These are phyloP conservation scores for Arthroderma uncinatum DNA, from an alignment of 2,329 filamentous ascomycete genomes.

Conservation along the genomic window DNA sequence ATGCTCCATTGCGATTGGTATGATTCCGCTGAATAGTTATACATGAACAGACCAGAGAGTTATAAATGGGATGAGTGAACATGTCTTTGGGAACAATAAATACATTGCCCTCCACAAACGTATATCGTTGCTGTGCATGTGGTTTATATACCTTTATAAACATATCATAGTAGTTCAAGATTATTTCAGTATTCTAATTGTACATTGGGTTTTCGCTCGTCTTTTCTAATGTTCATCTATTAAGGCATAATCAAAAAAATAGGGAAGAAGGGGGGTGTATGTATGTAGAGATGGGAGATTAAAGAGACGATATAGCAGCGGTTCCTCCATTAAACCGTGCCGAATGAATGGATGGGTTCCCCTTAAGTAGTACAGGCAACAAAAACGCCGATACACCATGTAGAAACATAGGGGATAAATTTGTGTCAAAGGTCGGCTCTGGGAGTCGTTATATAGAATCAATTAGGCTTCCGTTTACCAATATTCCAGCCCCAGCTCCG, in stretches of 20 bases:
- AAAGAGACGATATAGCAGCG: too few relatives aligned
- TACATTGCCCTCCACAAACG: too few relatives aligned
- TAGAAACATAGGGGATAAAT: background rate
- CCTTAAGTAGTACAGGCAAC: too few relatives aligned
- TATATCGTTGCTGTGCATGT: too few relatives aligned
- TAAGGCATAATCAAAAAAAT: background rate
- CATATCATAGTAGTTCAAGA: background rate
- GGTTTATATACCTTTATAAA: too few relatives aligned
- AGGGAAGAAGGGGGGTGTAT: background rate
- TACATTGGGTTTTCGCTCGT: background rate
- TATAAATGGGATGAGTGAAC: conserved; percentile 1
- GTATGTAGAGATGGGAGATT: background rate
- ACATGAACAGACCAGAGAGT: conserved; percentile 1
- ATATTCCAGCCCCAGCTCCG: conserved; percentile 91
- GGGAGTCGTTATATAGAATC: background rate
- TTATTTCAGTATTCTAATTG: background rate
- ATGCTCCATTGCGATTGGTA: background rate
- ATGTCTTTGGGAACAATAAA: background rate
- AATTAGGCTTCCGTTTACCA: conserved; percentile 46
- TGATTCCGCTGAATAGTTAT: background rate
- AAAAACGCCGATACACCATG: background rate
- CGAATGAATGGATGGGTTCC: background rate
- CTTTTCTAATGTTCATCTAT: background rate
- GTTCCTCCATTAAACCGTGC: background rate
- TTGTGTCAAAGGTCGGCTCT: too few relatives aligned